Percentiles rank a stretch among this genome's conserved stretches.
phyloP scores from a whole-genome alignment of 257 asterid species.

The Anisodus tanguticus region DNA sequence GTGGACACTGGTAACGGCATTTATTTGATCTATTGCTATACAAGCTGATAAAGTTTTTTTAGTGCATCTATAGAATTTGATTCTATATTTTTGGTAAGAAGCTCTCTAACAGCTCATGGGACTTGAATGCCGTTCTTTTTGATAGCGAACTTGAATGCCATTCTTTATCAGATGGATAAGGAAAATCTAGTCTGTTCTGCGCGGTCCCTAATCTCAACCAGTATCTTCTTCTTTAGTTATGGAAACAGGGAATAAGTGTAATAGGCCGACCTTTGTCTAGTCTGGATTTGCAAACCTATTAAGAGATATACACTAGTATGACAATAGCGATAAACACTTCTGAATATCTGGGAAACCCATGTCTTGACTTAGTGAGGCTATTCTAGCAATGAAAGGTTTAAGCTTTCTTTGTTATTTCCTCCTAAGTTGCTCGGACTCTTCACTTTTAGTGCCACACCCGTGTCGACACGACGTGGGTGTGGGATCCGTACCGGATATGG shows the following conservation, averaged over 20 bases:
- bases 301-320: neutral
- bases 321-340: neutral
- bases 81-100: slow-evolving; percentile 2
- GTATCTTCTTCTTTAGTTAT: neutral
- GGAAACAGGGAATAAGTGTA: neutral
- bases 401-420: neutral
- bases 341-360: neutral
- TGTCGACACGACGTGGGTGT: too few relatives aligned
- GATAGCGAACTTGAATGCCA: neutral
- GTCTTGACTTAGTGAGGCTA: slow-evolving; percentile 7
- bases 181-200: neutral
- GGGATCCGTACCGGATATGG: too few relatives aligned
- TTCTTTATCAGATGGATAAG: slow-evolving; percentile 14
- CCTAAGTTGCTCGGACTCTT: neutral
- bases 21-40: neutral
- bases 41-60: neutral
- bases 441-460: too few relatives aligned
- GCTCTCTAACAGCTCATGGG: slow-evolving; percentile 15
- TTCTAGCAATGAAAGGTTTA: slow-evolving; percentile 3
- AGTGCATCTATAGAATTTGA: neutral
- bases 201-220: slow-evolving; percentile 8
- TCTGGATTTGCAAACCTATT: neutral
- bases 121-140: slow-evolving; percentile 23
- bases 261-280: neutral
- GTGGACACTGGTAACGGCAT: neutral